Evolutionary conservation across 768 basidiomycete genomes (phyloP).

Genomic region (Leccinellum luteum): DNA sequence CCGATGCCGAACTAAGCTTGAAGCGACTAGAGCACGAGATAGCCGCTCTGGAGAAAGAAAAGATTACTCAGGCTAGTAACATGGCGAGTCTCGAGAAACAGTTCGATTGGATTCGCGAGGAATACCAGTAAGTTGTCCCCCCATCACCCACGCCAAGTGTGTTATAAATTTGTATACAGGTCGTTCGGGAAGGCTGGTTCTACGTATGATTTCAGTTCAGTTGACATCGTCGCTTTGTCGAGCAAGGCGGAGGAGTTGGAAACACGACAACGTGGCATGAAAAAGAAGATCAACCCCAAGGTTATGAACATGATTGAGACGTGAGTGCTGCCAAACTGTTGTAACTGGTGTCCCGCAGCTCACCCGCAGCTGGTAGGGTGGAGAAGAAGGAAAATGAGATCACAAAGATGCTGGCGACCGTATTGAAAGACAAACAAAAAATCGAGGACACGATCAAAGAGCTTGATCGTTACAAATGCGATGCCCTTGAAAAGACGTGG

Average conservation of each 20-base stretch:
- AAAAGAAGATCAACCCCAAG: constrained; percentile 94
- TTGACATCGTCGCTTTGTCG: constrained; percentile 58
- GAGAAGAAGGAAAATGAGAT: constrained; percentile 90
- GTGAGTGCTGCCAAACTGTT: constrained; percentile 41
- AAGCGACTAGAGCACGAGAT: constrained; percentile 73
- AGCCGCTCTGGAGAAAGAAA: constrained; percentile 61
- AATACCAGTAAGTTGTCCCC: constrained; percentile 65
- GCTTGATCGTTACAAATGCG: constrained; percentile 90
- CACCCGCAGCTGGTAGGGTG: constrained; percentile 49
- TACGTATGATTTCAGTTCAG: constrained; percentile 73
- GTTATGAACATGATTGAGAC: constrained; percentile 95
- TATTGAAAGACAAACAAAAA: constrained; percentile 90
- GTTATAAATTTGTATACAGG: constrained; percentile 37
- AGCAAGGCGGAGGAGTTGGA: constrained; percentile 74
- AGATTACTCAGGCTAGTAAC: constrained; percentile 46
- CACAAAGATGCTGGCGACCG: constrained; percentile 84
- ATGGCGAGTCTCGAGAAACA: constrained; percentile 74
- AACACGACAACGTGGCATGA: constrained; percentile 77
- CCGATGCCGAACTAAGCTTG: constrained; percentile 62
- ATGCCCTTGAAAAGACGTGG: constrained; percentile 94
- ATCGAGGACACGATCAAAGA: constrained; percentile 93
- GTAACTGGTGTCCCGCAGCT: background rate
- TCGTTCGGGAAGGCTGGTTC: constrained; percentile 81
- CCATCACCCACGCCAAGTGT: background rate
- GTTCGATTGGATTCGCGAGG: constrained; percentile 85